Conservation (phyloP, 2,329 filamentous ascomycete genomes). For the Parastagonospora avenae region DNA sequence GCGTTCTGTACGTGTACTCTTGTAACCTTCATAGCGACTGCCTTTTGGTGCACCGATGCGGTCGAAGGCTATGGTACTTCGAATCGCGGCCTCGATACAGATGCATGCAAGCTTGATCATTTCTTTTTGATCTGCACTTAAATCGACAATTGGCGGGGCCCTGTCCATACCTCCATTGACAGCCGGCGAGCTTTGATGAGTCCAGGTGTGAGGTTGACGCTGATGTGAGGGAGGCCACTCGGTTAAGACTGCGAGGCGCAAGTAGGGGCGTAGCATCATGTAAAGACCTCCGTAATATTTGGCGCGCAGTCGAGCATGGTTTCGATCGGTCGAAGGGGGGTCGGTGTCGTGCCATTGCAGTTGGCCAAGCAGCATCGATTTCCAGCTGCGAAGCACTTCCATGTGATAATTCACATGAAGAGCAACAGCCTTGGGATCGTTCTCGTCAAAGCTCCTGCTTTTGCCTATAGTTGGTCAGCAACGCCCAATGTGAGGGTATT, state of each 20-base stretch:
- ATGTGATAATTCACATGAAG: conserved; percentile 35
- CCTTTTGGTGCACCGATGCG: conserved; percentile 53
- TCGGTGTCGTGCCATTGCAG: conserved; percentile 72
- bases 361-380: conserved; percentile 53
- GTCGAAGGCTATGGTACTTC: conserved; percentile 85
- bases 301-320: conserved; percentile 81
- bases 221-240: conserved; percentile 40
- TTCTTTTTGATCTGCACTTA: conserved; percentile 29
- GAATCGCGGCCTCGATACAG: conserved; percentile 66
- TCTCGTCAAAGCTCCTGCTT: conserved; percentile 40
- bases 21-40: conserved; percentile 47
- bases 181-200: conserved; percentile 58
- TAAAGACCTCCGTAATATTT: conserved; percentile 95
- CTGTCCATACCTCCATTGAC: conserved; percentile 35
- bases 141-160: conserved; percentile 35
- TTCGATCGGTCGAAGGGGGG: conserved; percentile 73
- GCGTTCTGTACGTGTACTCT: conserved; percentile 64
- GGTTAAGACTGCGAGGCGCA: conserved; percentile 62
- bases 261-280: conserved; percentile 83
- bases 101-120: conserved; percentile 34
- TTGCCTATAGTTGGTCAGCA: conserved; percentile 39
- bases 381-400: conserved; percentile 60
- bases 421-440: conserved; percentile 37
- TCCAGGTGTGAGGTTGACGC: conserved; percentile 9
- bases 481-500: conserved; percentile 18